Conservation (phyloP, 1,284 basidiomycete species). For the Lentinula novae-zelandiae region DNA sequence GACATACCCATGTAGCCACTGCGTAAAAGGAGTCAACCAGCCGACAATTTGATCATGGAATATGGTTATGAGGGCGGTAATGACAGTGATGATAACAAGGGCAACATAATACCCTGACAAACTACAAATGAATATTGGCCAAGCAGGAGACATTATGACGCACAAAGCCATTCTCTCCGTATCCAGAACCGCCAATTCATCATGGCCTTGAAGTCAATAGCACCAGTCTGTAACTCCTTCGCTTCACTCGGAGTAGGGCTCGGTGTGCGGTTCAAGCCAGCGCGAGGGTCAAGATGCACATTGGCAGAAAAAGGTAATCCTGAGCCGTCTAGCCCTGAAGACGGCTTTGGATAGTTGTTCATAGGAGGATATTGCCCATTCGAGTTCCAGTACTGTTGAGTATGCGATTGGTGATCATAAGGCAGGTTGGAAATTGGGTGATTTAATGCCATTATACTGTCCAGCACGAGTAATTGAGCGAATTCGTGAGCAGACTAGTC, state of each 20-base stretch:
- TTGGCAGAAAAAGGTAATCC: neutral
- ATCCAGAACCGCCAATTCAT: conserved; percentile 44
- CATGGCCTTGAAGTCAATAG: conserved; percentile 41
- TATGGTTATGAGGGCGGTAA: conserved; percentile 9
- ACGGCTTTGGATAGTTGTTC: neutral
- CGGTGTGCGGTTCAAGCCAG: conserved; percentile 37
- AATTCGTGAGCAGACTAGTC: neutral
- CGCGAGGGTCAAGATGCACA: conserved; percentile 4
- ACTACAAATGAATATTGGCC: neutral
- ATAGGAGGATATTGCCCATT: conserved; percentile 6
- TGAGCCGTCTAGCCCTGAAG: neutral
- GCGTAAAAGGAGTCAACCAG: conserved; percentile 10
- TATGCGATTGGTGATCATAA: conserved; percentile 3
- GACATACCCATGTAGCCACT: conserved; percentile 8
- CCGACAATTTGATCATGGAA: conserved; percentile 14
- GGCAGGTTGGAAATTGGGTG: conserved; percentile 2
- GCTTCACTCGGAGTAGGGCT: conserved; percentile 61
- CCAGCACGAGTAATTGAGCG: neutral
- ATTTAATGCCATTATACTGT: conserved; percentile 5
- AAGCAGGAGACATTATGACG: conserved; percentile 22
- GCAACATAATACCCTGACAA: conserved; percentile 49
- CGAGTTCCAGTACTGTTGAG: conserved; percentile 6
- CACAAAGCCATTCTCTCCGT: conserved; percentile 46
- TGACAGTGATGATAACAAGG: conserved; percentile 27
- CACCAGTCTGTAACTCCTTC: conserved; percentile 36